Conservation (phyloP, 495 filamentous ascomycete species). For the Xylaria longipes region DNA sequence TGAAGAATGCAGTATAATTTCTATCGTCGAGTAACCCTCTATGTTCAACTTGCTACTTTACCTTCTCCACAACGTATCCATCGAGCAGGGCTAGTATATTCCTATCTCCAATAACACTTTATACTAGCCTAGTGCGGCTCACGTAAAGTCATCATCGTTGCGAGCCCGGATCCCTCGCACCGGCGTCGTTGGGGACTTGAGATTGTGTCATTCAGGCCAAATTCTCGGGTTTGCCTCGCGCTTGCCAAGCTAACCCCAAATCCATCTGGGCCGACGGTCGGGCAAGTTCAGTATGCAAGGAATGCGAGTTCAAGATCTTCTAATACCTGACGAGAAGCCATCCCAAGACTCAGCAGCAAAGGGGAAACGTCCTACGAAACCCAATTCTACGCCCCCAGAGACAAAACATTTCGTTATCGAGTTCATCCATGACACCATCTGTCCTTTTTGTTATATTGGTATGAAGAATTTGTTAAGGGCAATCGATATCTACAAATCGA, state of each 20-base stretch:
- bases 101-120: not conserved
- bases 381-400: constrained; percentile 15
- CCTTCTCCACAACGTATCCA: constrained; percentile 17
- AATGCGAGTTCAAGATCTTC: constrained; percentile 26
- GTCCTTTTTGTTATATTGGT: constrained; percentile 87
- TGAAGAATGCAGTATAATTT: constrained; percentile 9
- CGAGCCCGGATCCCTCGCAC: not conserved
- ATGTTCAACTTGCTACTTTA: constrained; percentile 2
- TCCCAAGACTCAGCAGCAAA: not conserved
- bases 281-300: constrained; percentile 21
- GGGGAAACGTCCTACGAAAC: not conserved
- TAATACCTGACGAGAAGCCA: constrained; percentile 25
- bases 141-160: not conserved
- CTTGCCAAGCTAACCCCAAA: not conserved
- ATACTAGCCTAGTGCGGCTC: not conserved
- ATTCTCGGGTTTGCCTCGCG: not conserved
- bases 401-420: constrained; percentile 66
- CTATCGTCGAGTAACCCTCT: constrained; percentile 1
- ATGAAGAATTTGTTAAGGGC: constrained; percentile 72
- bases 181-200: not conserved
- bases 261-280: not conserved
- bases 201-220: not conserved
- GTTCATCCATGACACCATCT: constrained; percentile 78
- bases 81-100: not conserved
- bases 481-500: constrained; percentile 64